Base-by-base conservation (phyloP, 768 basidiomycete species). In the Suillus americanus region DNA sequence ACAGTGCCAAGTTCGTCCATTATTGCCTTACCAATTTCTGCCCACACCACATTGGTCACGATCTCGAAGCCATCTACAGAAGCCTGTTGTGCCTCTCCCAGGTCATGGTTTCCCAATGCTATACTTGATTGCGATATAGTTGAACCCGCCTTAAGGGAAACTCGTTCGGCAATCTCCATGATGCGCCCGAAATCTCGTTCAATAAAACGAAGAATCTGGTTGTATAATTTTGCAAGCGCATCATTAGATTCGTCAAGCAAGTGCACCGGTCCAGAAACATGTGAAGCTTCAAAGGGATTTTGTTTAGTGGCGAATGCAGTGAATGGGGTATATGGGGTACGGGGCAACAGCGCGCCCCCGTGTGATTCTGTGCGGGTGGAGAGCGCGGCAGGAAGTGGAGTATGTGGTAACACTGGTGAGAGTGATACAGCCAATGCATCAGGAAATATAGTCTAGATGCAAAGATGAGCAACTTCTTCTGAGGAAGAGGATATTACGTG, bases 31-130 rank as follows among this genome's bases (percentile, higher is more conserved):
- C 88, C 91, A 23, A 97, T 77, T 76, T 96, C 94, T 12, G 89
- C 89, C 92, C 95, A 97, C 5, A 99, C 80, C 10, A 97, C 91
- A 69, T 92, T 90, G 0, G 90, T 86, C 81, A 98, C 85, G 61
- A 99, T 89, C 66, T 94, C 86, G 73, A 95, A 98, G 0, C 87
- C 85, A 28, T 80, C 72, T 0, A 48, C 60, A 28, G 62, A 64
- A 51, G 64, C 61, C 9, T 62, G 67, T 12, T 57, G 48, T 60
- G 60, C 41, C 2, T 62, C 46, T 46, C 67, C 67, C 13, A 60
- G 51, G 25, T 43, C 60, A 54, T 30, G 63, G 23, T 45, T 35
- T 37, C 51, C 64, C 13, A 25, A 63, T 23, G 46, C 7, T 50
- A 56, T 53, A 5, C 69, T 50, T 30, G 45, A 33, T 60, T 71